Percentiles rank a stretch among this genome's conserved stretches.
phyloP scores from a whole-genome alignment of 2,329 filamentous ascomycete species.

The Cladobotryum mycophilum region DNA sequence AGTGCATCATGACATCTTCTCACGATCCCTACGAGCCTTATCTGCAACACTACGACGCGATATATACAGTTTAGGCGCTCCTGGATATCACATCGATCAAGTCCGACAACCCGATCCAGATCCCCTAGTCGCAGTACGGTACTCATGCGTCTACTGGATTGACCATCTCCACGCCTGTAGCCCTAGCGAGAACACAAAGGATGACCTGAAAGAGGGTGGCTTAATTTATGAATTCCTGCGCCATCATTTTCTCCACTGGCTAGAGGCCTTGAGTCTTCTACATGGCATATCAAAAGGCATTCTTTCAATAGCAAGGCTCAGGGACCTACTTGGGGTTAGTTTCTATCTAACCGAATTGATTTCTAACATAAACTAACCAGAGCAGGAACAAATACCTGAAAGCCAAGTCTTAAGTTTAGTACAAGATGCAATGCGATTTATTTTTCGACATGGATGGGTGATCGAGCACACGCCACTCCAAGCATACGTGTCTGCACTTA shows the following conservation, averaged over 20 bases:
- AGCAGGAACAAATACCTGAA: no score
- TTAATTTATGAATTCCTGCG: constrained; percentile 26
- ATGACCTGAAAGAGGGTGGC: constrained; percentile 15
- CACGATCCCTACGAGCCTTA: constrained; percentile 9
- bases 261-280: constrained; percentile 35
- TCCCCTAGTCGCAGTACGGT: constrained; percentile 8
- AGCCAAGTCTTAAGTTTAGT: no score
- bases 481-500: no score
- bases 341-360: background rate
- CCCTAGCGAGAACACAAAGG: background rate
- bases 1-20: no score
- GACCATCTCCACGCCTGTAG: constrained; percentile 11
- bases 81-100: constrained; percentile 4
- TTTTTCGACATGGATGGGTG: no score
- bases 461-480: no score
- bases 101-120: constrained; percentile 6
- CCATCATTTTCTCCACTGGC: constrained; percentile 34
- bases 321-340: constrained; percentile 1
- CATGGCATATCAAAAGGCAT: constrained; percentile 17
- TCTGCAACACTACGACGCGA: background rate
- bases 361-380: no score
- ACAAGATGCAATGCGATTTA: no score
- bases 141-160: constrained; percentile 18
- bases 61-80: constrained; percentile 16
- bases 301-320: constrained; percentile 8